These are phyloP conservation scores for Thuja plicata DNA, from an alignment of 83 land plant genomes.

Conservation along the genomic window DNA sequence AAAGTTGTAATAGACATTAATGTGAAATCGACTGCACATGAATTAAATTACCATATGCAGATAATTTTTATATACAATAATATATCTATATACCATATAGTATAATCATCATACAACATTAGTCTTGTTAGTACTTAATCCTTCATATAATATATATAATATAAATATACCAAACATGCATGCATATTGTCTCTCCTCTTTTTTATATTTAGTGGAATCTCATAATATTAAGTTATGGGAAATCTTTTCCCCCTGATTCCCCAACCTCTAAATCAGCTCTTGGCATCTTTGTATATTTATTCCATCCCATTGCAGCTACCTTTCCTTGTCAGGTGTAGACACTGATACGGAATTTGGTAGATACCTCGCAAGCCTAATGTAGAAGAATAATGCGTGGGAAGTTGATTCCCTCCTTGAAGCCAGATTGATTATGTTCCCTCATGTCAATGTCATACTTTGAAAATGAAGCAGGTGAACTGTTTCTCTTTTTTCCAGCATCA, in stretches of 20 bases:
- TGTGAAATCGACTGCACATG: too few relatives aligned
- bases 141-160: too few relatives aligned
- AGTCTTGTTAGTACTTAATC: too few relatives aligned
- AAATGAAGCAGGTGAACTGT: neutral
- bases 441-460: neutral
- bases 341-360: neutral
- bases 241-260: neutral
- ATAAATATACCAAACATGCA: too few relatives aligned
- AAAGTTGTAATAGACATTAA: too few relatives aligned
- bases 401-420: neutral
- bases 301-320: slow-evolving; percentile 9
- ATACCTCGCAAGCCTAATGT: neutral
- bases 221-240: neutral
- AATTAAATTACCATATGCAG: too few relatives aligned
- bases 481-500: neutral
- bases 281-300: neutral
- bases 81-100: too few relatives aligned
- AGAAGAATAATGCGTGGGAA: neutral
- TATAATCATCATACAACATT: too few relatives aligned
- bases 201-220: neutral
- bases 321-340: neutral
- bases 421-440: neutral
- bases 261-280: neutral
- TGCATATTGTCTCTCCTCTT: neutral
- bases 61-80: too few relatives aligned